Percentiles rank a stretch among this genome's conserved stretches.
Evolutionary conservation across 768 basidiomycete species (phyloP).

Genomic region (Fistulinella prunicolor): DNA sequence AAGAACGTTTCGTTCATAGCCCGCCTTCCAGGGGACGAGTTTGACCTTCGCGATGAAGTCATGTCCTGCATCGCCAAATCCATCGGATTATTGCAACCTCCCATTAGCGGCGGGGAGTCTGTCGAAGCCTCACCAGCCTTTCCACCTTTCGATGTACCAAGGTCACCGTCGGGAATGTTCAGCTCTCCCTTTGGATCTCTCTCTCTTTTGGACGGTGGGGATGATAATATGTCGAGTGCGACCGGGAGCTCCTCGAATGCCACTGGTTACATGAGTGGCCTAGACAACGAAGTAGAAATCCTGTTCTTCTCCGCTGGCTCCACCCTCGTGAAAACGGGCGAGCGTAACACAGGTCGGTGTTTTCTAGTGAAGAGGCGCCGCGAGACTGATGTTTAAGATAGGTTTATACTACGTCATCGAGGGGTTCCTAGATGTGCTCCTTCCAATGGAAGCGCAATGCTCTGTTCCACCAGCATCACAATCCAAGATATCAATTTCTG

Average conservation of each 20-base stretch:
- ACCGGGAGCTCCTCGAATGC: slow-evolving; percentile 55
- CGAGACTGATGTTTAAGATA: slow-evolving; percentile 20
- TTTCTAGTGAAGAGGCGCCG: neutral
- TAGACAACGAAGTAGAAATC: slow-evolving; percentile 97
- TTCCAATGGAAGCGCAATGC: slow-evolving; percentile 43
- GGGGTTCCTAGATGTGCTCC: slow-evolving; percentile 88
- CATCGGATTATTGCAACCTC: slow-evolving; percentile 89
- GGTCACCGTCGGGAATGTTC: slow-evolving; percentile 38
- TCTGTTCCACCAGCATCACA: slow-evolving; percentile 11
- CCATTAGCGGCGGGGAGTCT: slow-evolving; percentile 66
- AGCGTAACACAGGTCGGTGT: slow-evolving; percentile 74
- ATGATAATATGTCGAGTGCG: slow-evolving; percentile 63
- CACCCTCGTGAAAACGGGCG: slow-evolving; percentile 83
- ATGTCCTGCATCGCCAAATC: slow-evolving; percentile 98
- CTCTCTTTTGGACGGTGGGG: slow-evolving; percentile 67
- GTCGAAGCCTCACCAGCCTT: slow-evolving; percentile 64
- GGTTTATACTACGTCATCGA: slow-evolving; percentile 94
- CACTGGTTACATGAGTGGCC: slow-evolving; percentile 65
- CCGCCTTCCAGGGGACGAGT: slow-evolving; percentile 56
- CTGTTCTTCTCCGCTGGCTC: slow-evolving; percentile 88
- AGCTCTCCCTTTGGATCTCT: slow-evolving; percentile 71
- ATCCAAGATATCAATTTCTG: slow-evolving; percentile 19
- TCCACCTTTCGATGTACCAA: slow-evolving; percentile 44
- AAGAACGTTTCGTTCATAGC: slow-evolving; percentile 25
- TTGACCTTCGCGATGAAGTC: slow-evolving; percentile 94